Base-by-base conservation (phyloP, 2,329 filamentous ascomycete species). In the Claviceps monticola region DNA sequence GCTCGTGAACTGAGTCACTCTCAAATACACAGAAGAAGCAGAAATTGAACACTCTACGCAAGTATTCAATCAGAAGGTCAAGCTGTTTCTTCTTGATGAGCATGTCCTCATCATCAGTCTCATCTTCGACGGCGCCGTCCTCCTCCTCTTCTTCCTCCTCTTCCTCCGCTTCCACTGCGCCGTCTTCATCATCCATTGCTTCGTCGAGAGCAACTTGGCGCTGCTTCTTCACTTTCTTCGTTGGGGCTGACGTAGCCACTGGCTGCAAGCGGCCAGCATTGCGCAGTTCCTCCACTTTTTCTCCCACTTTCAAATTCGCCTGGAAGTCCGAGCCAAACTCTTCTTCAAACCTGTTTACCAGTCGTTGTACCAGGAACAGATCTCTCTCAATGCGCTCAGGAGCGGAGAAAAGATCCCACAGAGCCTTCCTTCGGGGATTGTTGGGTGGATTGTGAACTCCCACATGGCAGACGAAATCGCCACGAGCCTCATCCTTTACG, bases 21-120 rank as follows among this genome's bases (percentile, higher is more conserved):
- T 98, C 93, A 59, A 98, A 97, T 5, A 98, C 94, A 66, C 93
- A 98, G 73, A 97, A 98, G 74, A 98, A 96, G 73, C 93, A 98
- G 71, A 98, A 97, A 70, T 93, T 96, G 76, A 94, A 95, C 50
- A 98, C 93, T 16, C 93, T 84, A 50, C 93, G 88, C 54, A 98
- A 77, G 66, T 98, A 98, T 70, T 98, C 93, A 50, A 97, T 93
- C 66, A 95, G 77, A 38, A 98, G 75, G 68, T 98, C 93, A 48
- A 98, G 80, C 62, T 93, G 90, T 74, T 98, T 97, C 78, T 97
- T 97, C 75, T 95, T 93, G 42, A 83, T 78, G 51, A 96, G 68
- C 41, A 96, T 73, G 42, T 96, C 88, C 62, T 95, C 88, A 61
- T 95, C 88, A 59, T 98, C 91, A 37, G 83, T 76, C 56, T 96